phyloP scores from a whole-genome alignment of 257 asterid species.

The Nicotiana undulata region DNA sequence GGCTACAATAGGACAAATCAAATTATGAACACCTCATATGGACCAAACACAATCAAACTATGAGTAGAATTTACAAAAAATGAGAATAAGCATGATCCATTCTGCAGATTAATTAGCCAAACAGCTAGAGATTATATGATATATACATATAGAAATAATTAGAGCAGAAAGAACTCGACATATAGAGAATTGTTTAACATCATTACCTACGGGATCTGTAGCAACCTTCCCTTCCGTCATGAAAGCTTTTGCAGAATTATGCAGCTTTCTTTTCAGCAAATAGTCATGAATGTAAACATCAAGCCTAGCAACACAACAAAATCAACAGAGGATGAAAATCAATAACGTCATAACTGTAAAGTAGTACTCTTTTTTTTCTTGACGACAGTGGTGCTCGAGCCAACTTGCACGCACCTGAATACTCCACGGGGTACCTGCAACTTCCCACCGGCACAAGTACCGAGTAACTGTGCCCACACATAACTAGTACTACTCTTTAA shows the following conservation, averaged over 20 bases:
- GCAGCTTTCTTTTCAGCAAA: slow-evolving; percentile 79
- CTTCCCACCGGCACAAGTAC: too few relatives aligned
- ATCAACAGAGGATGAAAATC: background rate
- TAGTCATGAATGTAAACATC: slow-evolving; percentile 99
- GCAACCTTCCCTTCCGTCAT: slow-evolving; percentile 99
- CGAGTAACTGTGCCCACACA: too few relatives aligned
- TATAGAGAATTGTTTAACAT: background rate
- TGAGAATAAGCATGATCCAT: background rate
- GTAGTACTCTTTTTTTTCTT: background rate
- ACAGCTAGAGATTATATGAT: background rate
- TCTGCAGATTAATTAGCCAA: background rate
- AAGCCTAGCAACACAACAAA: slow-evolving; percentile 53
- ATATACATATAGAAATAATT: background rate
- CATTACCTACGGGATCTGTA: slow-evolving; percentile 92
- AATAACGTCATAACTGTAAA: background rate
- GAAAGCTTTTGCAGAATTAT: slow-evolving; percentile 92
- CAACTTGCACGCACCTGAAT: too few relatives aligned
- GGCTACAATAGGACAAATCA: slow-evolving; percentile 39
- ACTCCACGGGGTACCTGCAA: too few relatives aligned
- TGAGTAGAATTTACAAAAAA: background rate
- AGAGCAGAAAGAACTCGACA: background rate
- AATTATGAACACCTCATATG: background rate
- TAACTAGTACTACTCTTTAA: background rate
- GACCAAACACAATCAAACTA: background rate
- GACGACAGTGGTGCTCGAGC: too few relatives aligned